Base-by-base conservation (phyloP, 441 rosid genomes). In the Erodium moschatum region DNA sequence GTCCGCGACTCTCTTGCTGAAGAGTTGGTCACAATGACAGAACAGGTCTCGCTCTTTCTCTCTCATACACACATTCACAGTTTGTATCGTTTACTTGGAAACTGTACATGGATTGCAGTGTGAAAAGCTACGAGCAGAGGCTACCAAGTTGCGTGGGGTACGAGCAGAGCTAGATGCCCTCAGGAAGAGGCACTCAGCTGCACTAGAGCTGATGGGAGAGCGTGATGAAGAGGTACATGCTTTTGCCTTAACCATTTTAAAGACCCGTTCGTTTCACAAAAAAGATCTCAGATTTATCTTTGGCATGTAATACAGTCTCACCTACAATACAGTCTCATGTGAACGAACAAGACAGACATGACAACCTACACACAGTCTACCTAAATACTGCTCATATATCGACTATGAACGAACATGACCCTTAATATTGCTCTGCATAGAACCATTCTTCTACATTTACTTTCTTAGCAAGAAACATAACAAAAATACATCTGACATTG, bases 161-260 rank as follows among this genome's bases (percentile, higher is more conserved):
- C 85, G 81, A 68, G 99, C 95, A 68, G 99, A 94, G 84, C 83
- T 91, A 48, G 97, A 94, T 74, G 97, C 92, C 65, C 79, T 94
- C 46, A 87, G 97, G 78, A 80, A 85, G 78, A 86, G 97, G 79
- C 97, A 95, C 81, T 75, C 97, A 24, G 97, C 97, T 74, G 97
- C 99, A 0, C 76, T 95, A 82, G 99, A 95, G 85, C 85, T 90
- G 70, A 95, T 91, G 97, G 99, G 99, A 66, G 99, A 95, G 78
- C 96, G 96, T 69, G 99, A 95, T 52, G 99, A 95, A 81, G 97
- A 91, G 92, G 99, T 94, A 86, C 21, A 31, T n/a, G 19, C 24
- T 21, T 50, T 15, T 62, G 12, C 27, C 12, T 71, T 58, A 9
- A 8, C 31, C 12, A 19, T 19, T 19, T 18, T 7, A 0, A 58